Evolutionary conservation across 352 stramenopile species (phyloP), one percentile per base, ranked within the genome.

Genomic region (Nothophytophthora sp.): DNA sequence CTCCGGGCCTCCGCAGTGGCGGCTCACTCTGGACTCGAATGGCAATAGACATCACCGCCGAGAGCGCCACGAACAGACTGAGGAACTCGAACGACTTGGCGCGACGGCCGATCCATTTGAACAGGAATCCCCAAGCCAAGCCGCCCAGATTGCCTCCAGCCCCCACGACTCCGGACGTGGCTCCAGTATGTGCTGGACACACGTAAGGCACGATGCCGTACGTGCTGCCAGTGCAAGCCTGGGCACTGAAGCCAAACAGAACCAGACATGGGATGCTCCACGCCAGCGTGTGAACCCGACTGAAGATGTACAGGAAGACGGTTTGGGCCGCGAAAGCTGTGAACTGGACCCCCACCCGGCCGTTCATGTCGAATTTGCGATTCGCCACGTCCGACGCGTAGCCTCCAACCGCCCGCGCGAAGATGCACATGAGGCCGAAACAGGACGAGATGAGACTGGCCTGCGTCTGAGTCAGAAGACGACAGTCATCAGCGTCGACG

Each of bases 351-450:
- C 43, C 33, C 33, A 97, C 58, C 43, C 93, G 87, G 32, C 91
- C 91, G 16, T 67, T 59, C 81, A 97, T 97, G 25, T 70, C 81
- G 28, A 83, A 81, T 29, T 60, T 65, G 24, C 56, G 48, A 48
- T 86, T 96, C 25, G 67, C 59, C 23, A 81, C 65, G 57, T 98
- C 91, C 33, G 78, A 95, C 0, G 75, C 32, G 42, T 78, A 85
- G 28, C 88, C 90, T 24, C 93, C 88, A n/a, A 88, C 43, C 18
- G 85, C 85, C 46, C 90, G 85, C 1, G 87, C 83, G 53, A 97
- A 96, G 30, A 96, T 67, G 63, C 95, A 97, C 85, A 97, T 97
- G 67, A 92, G 84, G 15, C 89, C 91, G 57, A 98, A 97, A 25
- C 96, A 77, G 27, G 87, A 96, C 7, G 89, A 86, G 65, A 97